Conservation (phyloP, 2,329 filamentous ascomycete genomes). For the Fusarium sp. region DNA sequence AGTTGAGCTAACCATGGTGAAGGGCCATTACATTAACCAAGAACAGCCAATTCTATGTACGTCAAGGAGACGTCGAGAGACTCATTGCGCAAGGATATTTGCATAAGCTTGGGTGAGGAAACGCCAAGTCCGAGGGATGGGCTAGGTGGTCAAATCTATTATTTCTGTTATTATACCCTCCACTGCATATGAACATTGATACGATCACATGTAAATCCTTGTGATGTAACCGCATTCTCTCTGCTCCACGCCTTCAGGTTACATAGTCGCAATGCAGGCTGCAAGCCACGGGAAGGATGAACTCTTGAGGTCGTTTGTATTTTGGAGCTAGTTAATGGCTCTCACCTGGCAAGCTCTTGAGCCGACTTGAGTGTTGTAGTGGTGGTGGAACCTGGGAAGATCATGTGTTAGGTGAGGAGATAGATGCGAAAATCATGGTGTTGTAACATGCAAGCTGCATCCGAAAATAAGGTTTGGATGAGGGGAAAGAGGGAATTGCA, state of each 20-base stretch:
- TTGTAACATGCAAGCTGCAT: neutral
- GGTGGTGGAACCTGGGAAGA: constrained; percentile 17
- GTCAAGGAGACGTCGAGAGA: constrained; percentile 94
- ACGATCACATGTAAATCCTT: constrained; percentile 19
- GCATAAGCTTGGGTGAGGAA: constrained; percentile 83
- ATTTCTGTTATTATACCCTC: constrained; percentile 37
- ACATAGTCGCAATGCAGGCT: constrained; percentile 6
- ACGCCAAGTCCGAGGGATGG: neutral
- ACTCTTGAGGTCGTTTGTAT: neutral
- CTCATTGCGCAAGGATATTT: constrained; percentile 95
- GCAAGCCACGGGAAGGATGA: constrained; percentile 18
- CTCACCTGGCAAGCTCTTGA: neutral
- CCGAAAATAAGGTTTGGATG: constrained; percentile 2
- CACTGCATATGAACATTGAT: constrained; percentile 11
- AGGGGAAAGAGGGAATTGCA: neutral
- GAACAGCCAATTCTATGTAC: constrained; percentile 98
- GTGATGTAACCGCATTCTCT: neutral
- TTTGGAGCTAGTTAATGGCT: neutral
- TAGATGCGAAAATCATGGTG: constrained; percentile 1
- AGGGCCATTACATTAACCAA: constrained; percentile 97
- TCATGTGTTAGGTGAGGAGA: constrained; percentile 8
- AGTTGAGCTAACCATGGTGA: constrained; percentile 43
- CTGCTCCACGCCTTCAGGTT: neutral
- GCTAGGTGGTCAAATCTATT: constrained; percentile 5
- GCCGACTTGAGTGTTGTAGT: constrained; percentile 15